Percentiles rank a stretch among this genome's conserved stretches.
Evolutionary conservation across 2,329 filamentous ascomycete species (phyloP).

Genomic region (Elsinoe australis): DNA sequence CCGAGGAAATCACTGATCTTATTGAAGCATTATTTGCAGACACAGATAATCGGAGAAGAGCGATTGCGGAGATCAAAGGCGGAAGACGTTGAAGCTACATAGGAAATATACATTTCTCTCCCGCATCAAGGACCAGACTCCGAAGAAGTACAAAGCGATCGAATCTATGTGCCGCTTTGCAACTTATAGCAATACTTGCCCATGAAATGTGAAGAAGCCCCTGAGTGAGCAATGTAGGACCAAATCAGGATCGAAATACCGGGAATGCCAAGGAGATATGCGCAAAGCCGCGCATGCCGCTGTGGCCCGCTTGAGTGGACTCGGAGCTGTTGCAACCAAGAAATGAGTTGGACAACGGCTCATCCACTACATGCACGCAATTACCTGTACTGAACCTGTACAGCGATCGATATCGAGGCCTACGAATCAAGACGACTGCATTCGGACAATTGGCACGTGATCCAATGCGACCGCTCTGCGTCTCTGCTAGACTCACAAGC

Average conservation of each 20-base stretch:
- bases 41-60: constrained; percentile 49
- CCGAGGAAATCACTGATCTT: constrained; percentile 55
- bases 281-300: constrained; percentile 12
- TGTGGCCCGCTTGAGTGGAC: no score
- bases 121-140: no score
- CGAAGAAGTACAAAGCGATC: no score
- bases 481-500: no score
- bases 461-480: no score
- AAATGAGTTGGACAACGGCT: constrained; percentile 15
- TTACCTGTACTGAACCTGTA: background rate
- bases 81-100: background rate
- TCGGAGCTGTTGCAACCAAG: constrained; percentile 10
- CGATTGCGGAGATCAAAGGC: constrained; percentile 50
- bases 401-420: background rate
- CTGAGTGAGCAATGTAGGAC: no score
- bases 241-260: no score
- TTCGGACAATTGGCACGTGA: no score
- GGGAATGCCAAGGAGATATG: background rate
- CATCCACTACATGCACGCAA: background rate
- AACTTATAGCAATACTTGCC: no score
- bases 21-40: constrained; percentile 59
- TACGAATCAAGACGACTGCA: background rate
- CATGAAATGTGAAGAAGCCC: no score
- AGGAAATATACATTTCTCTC: no score
- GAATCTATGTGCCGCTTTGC: no score